Conservation (phyloP, 352 stramenopile genomes). For the Globisporangium emineosum region DNA sequence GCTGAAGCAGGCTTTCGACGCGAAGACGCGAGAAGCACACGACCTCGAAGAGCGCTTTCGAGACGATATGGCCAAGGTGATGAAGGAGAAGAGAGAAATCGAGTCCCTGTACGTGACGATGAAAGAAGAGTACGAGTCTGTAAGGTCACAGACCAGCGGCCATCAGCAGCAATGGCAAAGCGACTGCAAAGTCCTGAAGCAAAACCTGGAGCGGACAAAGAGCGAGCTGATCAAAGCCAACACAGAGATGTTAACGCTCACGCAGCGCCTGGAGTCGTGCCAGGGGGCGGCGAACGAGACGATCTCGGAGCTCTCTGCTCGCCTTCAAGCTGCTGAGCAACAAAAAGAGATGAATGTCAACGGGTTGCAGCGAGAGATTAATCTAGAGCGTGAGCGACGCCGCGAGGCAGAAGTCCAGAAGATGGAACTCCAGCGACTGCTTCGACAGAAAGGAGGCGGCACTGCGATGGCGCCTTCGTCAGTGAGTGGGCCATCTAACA, state of each 20-base stretch:
- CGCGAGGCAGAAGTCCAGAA: conserved; percentile 60
- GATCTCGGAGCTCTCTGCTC: conserved; percentile 46
- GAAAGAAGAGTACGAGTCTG: conserved; percentile 53
- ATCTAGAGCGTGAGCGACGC: conserved; percentile 54
- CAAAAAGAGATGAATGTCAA: conserved; percentile 42
- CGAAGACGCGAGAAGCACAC: conserved; percentile 41
- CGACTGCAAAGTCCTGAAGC: conserved; percentile 44
- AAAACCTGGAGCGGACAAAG: conserved; percentile 54
- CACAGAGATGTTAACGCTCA: conserved; percentile 37
- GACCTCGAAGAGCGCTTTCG: conserved; percentile 49
- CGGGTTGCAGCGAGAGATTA: conserved; percentile 45
- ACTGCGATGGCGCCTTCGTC: not conserved
- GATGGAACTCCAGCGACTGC: conserved; percentile 46
- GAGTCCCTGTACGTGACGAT: conserved; percentile 41
- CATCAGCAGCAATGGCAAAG: conserved; percentile 44
- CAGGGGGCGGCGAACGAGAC: conserved; percentile 62
- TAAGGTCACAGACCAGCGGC: conserved; percentile 31
- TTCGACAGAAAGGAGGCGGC: conserved; percentile 37
- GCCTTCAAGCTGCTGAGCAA: conserved; percentile 49
- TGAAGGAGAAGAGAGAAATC: conserved; percentile 61
- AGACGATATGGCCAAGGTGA: conserved; percentile 37
- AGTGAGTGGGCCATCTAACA: not conserved
- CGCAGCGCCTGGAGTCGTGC: conserved; percentile 48
- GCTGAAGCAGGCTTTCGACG: conserved; percentile 55
- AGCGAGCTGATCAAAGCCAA: conserved; percentile 42